Base-by-base conservation (phyloP, 2,329 filamentous ascomycete species). In the Penicillium sp. region DNA sequence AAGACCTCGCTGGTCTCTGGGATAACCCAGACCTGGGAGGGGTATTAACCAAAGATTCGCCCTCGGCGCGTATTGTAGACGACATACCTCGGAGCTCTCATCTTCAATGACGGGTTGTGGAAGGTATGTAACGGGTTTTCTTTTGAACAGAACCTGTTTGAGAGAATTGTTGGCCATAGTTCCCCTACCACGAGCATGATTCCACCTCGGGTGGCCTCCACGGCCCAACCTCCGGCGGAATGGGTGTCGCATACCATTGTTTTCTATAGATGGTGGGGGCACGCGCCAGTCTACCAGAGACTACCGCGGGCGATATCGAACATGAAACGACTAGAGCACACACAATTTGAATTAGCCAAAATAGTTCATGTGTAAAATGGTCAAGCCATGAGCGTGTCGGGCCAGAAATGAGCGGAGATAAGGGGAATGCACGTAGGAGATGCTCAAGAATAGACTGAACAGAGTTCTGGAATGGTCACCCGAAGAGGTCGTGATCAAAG, bases 1-100 rank as follows among this genome's bases (percentile, higher is more conserved):
- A 97, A 99, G 51, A 96, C 80, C 74, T 99, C 94, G 39, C 88
- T 89, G 13, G 94, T 97, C 72, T 92, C 85, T 50, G 86, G 80
- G 57, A 99, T 96, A 58, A 90, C 83, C 90, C 91, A 99, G 50
- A 97, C 86, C 92, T 96, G 43, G 63, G 40, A 50, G 39, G 14
- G 33, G 47, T 44, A 18, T 53, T 20, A 36, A 51, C 35, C 27
- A 22, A 38, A 5, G 35, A 48, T 22, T 60, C 60, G 50, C 25
- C 55, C 22, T 55, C 27, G 31, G 46, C 52, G 41, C 33, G 30
- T 8, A 5, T 28, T 22, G 20, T 22, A 30, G 11, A 7, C 22
- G 14, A 18, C 28, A 24, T 80, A 92, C 92, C 82, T 97, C 91
- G 63, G 83, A 81, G 65, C 89, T 85, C 60, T 95, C 90, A 78